phyloP scores from a whole-genome alignment of 116 monocot species.

The Trichopus zeylanicus region DNA sequence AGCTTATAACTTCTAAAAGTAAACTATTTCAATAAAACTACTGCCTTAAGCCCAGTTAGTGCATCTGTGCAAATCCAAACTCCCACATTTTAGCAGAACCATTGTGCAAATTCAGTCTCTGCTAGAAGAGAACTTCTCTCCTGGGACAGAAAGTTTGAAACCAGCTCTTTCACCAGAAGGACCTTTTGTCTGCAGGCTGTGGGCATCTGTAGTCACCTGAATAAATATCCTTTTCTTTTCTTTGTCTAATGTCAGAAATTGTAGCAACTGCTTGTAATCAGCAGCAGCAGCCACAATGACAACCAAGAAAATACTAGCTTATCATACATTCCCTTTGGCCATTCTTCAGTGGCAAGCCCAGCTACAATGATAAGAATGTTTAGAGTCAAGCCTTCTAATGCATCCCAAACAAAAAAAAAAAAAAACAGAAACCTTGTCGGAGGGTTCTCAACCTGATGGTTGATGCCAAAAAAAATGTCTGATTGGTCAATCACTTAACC shows the following conservation, averaged over 20 bases:
- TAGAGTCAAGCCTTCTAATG: slow-evolving; percentile 57
- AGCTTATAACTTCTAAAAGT: no score
- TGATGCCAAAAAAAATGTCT: slow-evolving; percentile 54
- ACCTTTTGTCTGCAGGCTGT: slow-evolving; percentile 56
- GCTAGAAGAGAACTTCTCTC: slow-evolving; percentile 64
- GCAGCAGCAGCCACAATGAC: slow-evolving; percentile 56
- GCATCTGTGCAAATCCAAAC: no score
- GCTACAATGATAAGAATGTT: slow-evolving; percentile 55
- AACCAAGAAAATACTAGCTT: slow-evolving; percentile 62
- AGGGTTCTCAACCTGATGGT: slow-evolving; percentile 45
- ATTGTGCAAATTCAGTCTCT: slow-evolving; percentile 74
- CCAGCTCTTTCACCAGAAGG: slow-evolving; percentile 71
- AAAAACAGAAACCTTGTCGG: slow-evolving; percentile 39
- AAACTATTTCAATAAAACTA: no score
- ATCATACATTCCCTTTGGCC: slow-evolving; percentile 64
- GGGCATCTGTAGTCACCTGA: slow-evolving; percentile 60
- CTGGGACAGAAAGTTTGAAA: slow-evolving; percentile 23
- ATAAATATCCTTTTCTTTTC: slow-evolving; percentile 70
- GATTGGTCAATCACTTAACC: slow-evolving; percentile 19
- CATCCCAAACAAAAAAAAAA: slow-evolving; percentile 61
- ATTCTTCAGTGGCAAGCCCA: slow-evolving; percentile 58
- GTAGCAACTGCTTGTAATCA: slow-evolving; percentile 67
- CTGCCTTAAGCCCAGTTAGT: no score
- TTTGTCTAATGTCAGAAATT: slow-evolving; percentile 62
- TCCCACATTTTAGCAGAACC: slow-evolving; percentile 71